Percentiles rank a stretch among this genome's conserved stretches.
Evolutionary conservation across 345 rosid genomes (phyloP).

Genomic region (Corchorus olitorius): DNA sequence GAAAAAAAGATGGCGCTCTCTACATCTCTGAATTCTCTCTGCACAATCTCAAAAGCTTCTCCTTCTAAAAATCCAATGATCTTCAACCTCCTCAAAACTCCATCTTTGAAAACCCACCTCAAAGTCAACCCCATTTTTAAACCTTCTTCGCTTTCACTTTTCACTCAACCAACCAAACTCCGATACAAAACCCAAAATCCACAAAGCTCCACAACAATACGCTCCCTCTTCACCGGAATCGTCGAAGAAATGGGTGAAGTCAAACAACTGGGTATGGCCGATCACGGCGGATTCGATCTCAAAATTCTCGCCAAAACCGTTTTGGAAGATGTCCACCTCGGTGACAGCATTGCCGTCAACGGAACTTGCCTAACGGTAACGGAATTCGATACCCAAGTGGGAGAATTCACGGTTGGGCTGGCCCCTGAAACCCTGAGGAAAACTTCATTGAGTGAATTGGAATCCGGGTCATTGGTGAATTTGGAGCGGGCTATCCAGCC

Average conservation of each 20-base stretch:
- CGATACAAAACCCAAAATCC: conserved; percentile 17
- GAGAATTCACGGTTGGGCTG: conserved; percentile 69
- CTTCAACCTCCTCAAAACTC: conserved; percentile 15
- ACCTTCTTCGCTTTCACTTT: conserved; percentile 34
- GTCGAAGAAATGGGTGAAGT: conserved; percentile 87
- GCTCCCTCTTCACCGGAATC: conserved; percentile 78
- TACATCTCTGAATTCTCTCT: conserved; percentile 8
- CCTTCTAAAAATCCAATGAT: conserved; percentile 10
- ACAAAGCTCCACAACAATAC: conserved; percentile 32
- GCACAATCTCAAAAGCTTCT: conserved; percentile 25
- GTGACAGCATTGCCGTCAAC: conserved; percentile 84
- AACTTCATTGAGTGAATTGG: conserved; percentile 68
- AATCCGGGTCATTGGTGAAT: conserved; percentile 73
- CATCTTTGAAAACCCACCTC: conserved; percentile 22
- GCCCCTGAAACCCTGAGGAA: conserved; percentile 81
- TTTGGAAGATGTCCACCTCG: conserved; percentile 62
- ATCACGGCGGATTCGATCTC: conserved; percentile 66
- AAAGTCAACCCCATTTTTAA: conserved; percentile 26
- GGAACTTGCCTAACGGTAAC: conserved; percentile 92
- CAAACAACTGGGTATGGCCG: conserved; percentile 48
- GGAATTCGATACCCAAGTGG: conserved; percentile 42
- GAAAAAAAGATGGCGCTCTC: conserved; percentile 2
- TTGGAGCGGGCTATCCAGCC: conserved; percentile 89
- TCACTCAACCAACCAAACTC: conserved; percentile 19
- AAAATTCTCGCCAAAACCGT: conserved; percentile 65